Evolutionary conservation across 2,329 filamentous ascomycete species (phyloP).

Genomic region (Diaporthe sp.): DNA sequence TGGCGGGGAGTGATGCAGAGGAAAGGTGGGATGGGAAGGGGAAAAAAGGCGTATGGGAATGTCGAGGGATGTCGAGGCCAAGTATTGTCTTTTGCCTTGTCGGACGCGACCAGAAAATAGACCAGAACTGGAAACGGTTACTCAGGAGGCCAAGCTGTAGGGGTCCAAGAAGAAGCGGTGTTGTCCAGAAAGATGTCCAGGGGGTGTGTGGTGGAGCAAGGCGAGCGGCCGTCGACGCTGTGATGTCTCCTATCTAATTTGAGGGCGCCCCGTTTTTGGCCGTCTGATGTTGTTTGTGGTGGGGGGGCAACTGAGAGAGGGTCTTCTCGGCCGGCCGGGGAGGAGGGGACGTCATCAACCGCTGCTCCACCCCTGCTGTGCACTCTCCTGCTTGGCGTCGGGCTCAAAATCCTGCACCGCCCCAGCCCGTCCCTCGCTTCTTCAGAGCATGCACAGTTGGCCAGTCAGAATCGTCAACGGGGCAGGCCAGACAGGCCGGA

Average conservation of each 20-base stretch:
- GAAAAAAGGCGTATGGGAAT: not conserved
- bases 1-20: conserved; percentile 9
- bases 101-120: conserved; percentile 18
- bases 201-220: conserved; percentile 37
- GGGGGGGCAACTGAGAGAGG: conserved; percentile 3
- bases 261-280: conserved; percentile 29
- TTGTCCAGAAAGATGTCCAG: conserved; percentile 42
- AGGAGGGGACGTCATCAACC: conserved; percentile 29
- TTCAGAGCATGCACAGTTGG: not conserved
- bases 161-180: conserved; percentile 39
- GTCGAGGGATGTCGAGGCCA: conserved; percentile 20
- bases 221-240: conserved; percentile 23
- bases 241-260: conserved; percentile 39
- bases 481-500: not conserved
- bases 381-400: not conserved
- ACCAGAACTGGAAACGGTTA: conserved; percentile 7
- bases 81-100: conserved; percentile 17
- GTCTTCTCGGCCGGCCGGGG: conserved; percentile 1
- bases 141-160: conserved; percentile 31
- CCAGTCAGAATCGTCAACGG: not conserved
- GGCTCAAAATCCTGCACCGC: conserved; percentile 22
- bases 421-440: conserved; percentile 7
- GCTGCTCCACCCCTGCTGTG: conserved; percentile 4
- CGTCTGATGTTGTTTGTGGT: conserved; percentile 36
- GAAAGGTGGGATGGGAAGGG: conserved; percentile 12